Evolutionary conservation across 2,329 filamentous ascomycete genomes (phyloP), one percentile per base, ranked within the genome.

Genomic region (Botryotinia convoluta): DNA sequence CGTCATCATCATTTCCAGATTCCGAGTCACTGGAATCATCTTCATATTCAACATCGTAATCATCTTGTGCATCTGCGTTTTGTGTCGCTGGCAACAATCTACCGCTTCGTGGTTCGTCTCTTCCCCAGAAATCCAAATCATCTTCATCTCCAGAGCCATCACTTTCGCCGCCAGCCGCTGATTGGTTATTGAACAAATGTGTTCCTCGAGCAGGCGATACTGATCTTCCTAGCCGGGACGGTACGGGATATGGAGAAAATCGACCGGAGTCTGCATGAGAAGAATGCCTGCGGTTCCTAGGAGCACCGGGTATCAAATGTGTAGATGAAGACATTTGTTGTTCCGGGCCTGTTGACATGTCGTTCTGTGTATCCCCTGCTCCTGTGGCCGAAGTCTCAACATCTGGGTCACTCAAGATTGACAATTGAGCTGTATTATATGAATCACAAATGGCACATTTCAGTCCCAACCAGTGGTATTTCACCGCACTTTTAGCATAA

Each of bases 401-500:
- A 61, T 78, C 77, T 26, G 81, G 77, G 71, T 80, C 81, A 35
- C 88, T 88, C 44, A 90, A 83, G 57, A 92, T 88, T 73, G 88
- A 88, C 39, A 92, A 82, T 78, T 92, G 88, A 26, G 87, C 88
- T 0, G 91, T 93, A 78, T 93, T 93, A 79, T 92, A 93, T 4
- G 90, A 92, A 60, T 86, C 84, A 79, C 91, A 93, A 51, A 91
- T 89, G 22, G 87, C 90, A 81, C 96, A 99, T 82, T 97, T 97
- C 63, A 97, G 85, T 0, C 96, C 96, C 7, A 98, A 85, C 94
- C 96, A 99, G 83, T 99, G 96, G 81, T 97, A 99, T 44, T 89
- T 88, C 35, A 96, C 94, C 35, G 92, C 92, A 75, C 92, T 95
- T 81, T 94, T 95, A 20, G 93, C 92, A 63, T 91, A 93, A 83